These are phyloP conservation scores for Blumeriella jaapii DNA, from an alignment of 2,329 filamentous ascomycete genomes.

Conservation along the genomic window DNA sequence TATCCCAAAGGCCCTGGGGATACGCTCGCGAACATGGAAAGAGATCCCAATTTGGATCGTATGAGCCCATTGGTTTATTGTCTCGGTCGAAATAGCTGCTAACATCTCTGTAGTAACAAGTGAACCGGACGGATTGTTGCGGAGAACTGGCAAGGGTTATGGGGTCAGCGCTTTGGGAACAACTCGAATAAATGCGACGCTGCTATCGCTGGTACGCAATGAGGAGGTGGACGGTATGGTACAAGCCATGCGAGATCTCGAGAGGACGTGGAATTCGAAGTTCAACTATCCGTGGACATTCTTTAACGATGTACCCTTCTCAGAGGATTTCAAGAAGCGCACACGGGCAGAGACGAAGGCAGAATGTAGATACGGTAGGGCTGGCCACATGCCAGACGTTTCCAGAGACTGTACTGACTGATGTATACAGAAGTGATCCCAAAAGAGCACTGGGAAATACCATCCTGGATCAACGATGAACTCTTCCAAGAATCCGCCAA, in stretches of 20 bases:
- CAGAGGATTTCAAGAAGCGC: conserved; percentile 79
- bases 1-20: conserved; percentile 31
- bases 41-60: conserved; percentile 84
- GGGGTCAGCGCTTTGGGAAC: conserved; percentile 62
- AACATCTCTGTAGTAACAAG: conserved; percentile 49
- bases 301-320: conserved; percentile 92
- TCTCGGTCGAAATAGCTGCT: conserved; percentile 2
- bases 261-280: conserved; percentile 93
- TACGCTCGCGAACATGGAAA: conserved; percentile 49
- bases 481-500: conserved; percentile 76
- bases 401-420: conserved; percentile 9
- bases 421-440: conserved; percentile 64
- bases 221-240: conserved; percentile 77
- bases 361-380: conserved; percentile 68
- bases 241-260: conserved; percentile 79
- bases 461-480: conserved; percentile 83
- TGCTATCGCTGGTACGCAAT: conserved; percentile 86
- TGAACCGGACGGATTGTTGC: conserved; percentile 69
- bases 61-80: conserved; percentile 29
- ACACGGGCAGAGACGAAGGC: conserved; percentile 79
- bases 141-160: conserved; percentile 66
- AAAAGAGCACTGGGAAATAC: conserved; percentile 88
- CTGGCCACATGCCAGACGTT: background rate
- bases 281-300: conserved; percentile 99
- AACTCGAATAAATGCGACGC: conserved; percentile 82